Evolutionary conservation across 768 basidiomycete species (phyloP), one percentile per base, ranked within the genome.

Genomic region (Rhodocollybia butyracea): DNA sequence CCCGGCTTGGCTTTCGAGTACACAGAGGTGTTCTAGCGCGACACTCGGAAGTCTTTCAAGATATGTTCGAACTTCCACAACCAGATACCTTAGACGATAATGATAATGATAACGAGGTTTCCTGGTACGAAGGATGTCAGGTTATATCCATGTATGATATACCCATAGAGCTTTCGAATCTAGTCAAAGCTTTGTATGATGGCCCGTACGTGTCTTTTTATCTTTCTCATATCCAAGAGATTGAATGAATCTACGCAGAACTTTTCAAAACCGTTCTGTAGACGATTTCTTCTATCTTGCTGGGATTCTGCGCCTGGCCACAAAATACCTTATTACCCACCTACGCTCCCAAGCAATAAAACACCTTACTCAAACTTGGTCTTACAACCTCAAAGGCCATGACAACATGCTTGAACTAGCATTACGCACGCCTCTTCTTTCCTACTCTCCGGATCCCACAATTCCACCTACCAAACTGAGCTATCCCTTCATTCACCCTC

Each of bases 401-500:
- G 82, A 85, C 57, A 67, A 68, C 21, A 83, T 84, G 81, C 74
- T 84, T 12, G 69, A 76, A 46, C 70, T 65, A 19, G 83, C 83
- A 2, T 59, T 82, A 26, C 67, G 60, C 24, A 66, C 78, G 3
- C 77, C 74, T 5, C 52, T 66, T 13, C 68, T 77, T 51, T 38
- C 32, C 5, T 50, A 50, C 32, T 39, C 48, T 3, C 24, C 34
- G 31, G 48, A 39, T 13, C 32, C 36, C 17, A 11, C 21, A 10
- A 12, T 22, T 10, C 48, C 48, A 2, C 15, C 48, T 3, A 66
- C 73, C 58, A 71, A 76, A 54, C 65, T 79, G 38, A 75, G 79
- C n/a, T 83, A 79, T 59, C 83, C 83, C 15, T 82, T 76, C 56
- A 78, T 79, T 27, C 83, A 85, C 60, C 83, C 83, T 8, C 57